Conservation (phyloP, 495 filamentous ascomycete species). For the Aspergillus asperescens region DNA sequence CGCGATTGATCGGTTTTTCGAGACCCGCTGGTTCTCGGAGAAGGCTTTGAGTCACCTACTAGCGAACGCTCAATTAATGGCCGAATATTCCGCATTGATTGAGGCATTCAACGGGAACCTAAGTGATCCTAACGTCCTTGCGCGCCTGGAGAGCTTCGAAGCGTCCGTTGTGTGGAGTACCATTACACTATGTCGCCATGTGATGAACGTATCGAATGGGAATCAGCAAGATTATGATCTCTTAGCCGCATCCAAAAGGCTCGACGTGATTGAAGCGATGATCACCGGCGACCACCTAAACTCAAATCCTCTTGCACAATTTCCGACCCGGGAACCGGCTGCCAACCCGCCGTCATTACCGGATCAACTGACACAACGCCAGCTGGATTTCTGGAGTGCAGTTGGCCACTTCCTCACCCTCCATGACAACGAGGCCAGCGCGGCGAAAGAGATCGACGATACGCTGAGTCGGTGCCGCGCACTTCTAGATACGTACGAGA, state of each 20-base stretch:
- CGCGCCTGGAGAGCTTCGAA: constrained; percentile 58
- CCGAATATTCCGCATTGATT: constrained; percentile 59
- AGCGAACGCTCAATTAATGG: constrained; percentile 53
- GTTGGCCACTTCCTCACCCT: constrained; percentile 68
- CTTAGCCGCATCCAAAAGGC: constrained; percentile 56
- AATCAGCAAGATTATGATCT: constrained; percentile 49
- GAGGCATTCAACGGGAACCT: constrained; percentile 43
- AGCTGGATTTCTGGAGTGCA: constrained; percentile 75
- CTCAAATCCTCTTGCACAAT: constrained; percentile 50
- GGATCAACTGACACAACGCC: constrained; percentile 52
- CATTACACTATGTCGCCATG: constrained; percentile 45
- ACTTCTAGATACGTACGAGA: constrained; percentile 72
- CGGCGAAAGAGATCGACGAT: constrained; percentile 57
- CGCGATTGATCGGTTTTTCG: constrained; percentile 74
- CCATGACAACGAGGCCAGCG: constrained; percentile 55
- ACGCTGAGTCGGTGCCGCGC: constrained; percentile 56
- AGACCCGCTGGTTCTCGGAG: constrained; percentile 74
- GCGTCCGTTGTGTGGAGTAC: constrained; percentile 68
- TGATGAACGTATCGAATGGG: constrained; percentile 33
- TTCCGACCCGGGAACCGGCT: constrained; percentile 36
- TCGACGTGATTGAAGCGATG: constrained; percentile 70
- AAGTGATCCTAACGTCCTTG: constrained; percentile 35
- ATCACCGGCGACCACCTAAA: constrained; percentile 62
- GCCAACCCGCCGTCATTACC: constrained; percentile 37
- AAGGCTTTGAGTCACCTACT: constrained; percentile 49